These are phyloP conservation scores for Thielaviopsis ethacetica DNA, from an alignment of 2,329 filamentous ascomycete species.

Conservation along the genomic window DNA sequence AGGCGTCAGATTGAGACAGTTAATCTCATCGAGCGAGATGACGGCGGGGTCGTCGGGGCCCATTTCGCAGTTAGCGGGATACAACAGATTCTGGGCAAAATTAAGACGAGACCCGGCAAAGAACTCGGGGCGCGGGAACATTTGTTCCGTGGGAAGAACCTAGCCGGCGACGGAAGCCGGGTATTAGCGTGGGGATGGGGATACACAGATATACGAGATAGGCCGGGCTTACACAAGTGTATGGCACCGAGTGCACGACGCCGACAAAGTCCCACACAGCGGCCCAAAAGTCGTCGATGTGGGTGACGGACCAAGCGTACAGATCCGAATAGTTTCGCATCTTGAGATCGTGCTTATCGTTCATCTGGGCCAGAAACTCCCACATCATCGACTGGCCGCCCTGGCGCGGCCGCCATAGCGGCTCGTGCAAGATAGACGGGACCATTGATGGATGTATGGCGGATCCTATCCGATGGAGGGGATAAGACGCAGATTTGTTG, in stretches of 20 bases:
- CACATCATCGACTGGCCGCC: slow-evolving; percentile 32
- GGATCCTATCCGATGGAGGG: no score
- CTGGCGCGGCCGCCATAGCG: background rate
- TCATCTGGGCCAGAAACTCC: slow-evolving; percentile 53
- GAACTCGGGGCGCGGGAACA: slow-evolving; percentile 81
- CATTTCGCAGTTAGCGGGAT: slow-evolving; percentile 40
- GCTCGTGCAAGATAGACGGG: no score
- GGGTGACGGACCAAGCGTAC: slow-evolving; percentile 68
- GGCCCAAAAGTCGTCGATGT: slow-evolving; percentile 66
- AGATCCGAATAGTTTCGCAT: slow-evolving; percentile 57
- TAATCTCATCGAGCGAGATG: slow-evolving; percentile 49
- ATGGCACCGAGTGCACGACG: slow-evolving; percentile 34
- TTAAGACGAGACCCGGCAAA: slow-evolving; percentile 69
- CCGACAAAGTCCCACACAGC: slow-evolving; percentile 73
- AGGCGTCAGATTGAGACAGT: slow-evolving; percentile 32
- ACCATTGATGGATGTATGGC: no score
- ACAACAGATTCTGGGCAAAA: slow-evolving; percentile 90
- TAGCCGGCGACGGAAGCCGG: slow-evolving; percentile 19
- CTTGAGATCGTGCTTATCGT: slow-evolving; percentile 45
- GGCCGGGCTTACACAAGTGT: background rate
- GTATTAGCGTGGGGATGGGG: background rate
- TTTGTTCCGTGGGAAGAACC: slow-evolving; percentile 52
- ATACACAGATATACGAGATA: background rate
- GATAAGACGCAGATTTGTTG: no score
- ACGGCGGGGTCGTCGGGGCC: slow-evolving; percentile 63